Evolutionary conservation across 208 protist genomes (phyloP).

Genomic region (Leishmania mexicana): DNA sequence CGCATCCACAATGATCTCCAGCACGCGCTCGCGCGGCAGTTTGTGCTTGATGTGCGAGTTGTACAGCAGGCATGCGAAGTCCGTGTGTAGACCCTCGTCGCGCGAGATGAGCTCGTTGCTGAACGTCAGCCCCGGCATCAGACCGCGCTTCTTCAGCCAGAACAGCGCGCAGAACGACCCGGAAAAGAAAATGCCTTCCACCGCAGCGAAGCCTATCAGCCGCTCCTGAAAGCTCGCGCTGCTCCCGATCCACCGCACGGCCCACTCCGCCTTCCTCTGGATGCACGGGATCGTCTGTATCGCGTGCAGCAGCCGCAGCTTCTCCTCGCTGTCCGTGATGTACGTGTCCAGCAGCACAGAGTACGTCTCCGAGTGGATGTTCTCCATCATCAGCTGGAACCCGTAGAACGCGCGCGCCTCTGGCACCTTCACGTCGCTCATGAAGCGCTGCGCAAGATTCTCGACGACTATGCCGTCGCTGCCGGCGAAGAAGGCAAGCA

Average conservation of each 20-base stretch:
- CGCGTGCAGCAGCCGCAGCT: conserved; percentile 95
- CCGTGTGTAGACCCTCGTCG: conserved; percentile 99
- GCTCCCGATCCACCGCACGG: conserved; percentile 90
- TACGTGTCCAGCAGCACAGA: conserved; percentile 96
- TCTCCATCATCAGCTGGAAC: conserved; percentile 99
- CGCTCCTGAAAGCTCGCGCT: conserved; percentile 93
- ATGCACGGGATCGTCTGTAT: conserved; percentile 97
- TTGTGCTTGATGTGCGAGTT: conserved; percentile 93
- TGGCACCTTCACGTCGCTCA: conserved; percentile 98
- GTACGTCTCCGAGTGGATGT: conserved; percentile 98
- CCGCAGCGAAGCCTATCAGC: conserved; percentile 98
- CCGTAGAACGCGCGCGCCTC: conserved; percentile 99
- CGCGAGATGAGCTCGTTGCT: conserved; percentile 99
- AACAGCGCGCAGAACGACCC: conserved; percentile 99
- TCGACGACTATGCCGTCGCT: conserved; percentile 99
- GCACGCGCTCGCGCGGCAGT: conserved; percentile 78
- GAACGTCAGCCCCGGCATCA: conserved; percentile 99
- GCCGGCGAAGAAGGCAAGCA: conserved; percentile 99
- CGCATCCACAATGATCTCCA: conserved; percentile 94
- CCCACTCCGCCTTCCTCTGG: conserved; percentile 99
- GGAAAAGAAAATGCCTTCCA: conserved; percentile 99
- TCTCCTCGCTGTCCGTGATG: conserved; percentile 95
- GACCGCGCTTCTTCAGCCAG: conserved; percentile 99
- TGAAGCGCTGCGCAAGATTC: conserved; percentile 97
- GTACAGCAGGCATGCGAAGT: conserved; percentile 99